phyloP scores from a whole-genome alignment of 2,329 filamentous ascomycete species.

The Pezicula rhizophila region DNA sequence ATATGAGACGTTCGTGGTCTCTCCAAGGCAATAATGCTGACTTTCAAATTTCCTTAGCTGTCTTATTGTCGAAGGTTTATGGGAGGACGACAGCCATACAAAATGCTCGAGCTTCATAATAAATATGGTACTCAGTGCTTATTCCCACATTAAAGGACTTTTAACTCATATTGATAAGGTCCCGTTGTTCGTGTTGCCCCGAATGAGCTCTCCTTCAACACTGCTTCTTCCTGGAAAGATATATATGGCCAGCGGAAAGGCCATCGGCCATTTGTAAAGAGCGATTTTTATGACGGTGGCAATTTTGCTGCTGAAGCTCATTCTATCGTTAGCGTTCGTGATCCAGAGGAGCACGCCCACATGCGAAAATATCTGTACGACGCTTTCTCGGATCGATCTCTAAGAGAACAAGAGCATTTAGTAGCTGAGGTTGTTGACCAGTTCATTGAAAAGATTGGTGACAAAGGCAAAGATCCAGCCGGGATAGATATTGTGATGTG shows the following conservation, averaged over 20 bases:
- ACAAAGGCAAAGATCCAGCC: neutral
- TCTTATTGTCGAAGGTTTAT: neutral
- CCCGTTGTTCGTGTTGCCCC: conserved; percentile 22
- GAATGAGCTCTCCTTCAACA: conserved; percentile 23
- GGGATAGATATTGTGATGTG: conserved; percentile 1
- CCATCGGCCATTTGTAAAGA: conserved; percentile 1
- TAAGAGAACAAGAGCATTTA: conserved; percentile 4
- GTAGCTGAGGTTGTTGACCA: too few species aligned
- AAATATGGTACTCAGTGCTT: neutral
- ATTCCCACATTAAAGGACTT: neutral
- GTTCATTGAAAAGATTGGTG: neutral
- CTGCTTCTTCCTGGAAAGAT: conserved; percentile 17
- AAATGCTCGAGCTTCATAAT: neutral
- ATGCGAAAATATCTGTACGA: conserved; percentile 15
- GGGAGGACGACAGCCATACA: neutral
- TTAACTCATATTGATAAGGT: neutral
- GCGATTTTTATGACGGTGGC: conserved; percentile 3
- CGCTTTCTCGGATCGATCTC: conserved; percentile 24
- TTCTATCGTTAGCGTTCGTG: conserved; percentile 3
- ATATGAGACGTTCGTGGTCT: neutral
- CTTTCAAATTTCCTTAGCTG: neutral
- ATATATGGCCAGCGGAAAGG: conserved; percentile 20
- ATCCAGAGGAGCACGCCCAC: neutral
- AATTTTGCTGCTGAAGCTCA: conserved; percentile 1
- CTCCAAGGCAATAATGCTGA: neutral